Conservation (phyloP, 768 basidiomycete species). For the Kwoniella mangroviensis region DNA sequence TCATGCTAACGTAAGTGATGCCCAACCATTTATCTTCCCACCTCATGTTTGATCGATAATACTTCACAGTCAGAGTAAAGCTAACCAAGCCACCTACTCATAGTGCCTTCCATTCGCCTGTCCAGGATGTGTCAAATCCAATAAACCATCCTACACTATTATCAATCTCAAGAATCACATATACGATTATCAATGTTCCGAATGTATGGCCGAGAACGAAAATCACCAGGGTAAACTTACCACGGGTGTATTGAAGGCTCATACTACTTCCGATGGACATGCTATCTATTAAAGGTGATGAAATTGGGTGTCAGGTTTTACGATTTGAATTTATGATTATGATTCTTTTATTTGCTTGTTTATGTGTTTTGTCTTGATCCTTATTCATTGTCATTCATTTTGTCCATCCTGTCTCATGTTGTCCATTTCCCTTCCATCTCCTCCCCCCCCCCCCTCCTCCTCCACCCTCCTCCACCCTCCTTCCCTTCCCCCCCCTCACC, state of each 20-base stretch:
- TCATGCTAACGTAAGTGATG: conserved; percentile 27
- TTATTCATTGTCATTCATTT: too few relatives aligned
- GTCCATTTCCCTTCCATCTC: too few relatives aligned
- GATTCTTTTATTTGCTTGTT: too few relatives aligned
- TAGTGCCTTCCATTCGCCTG: conserved; percentile 37
- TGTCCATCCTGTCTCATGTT: too few relatives aligned
- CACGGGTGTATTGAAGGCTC: conserved; percentile 16
- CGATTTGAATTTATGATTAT: too few relatives aligned
- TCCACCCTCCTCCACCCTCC: not conserved
- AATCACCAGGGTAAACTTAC: not conserved
- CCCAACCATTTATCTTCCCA: not conserved
- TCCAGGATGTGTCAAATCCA: conserved; percentile 24
- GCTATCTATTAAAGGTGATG: conserved; percentile 12
- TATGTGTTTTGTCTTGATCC: too few relatives aligned
- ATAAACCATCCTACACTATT: conserved; percentile 24
- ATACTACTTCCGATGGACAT: conserved; percentile 1
- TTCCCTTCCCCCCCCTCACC: not conserved
- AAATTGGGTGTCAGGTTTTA: too few relatives aligned
- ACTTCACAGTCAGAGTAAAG: too few relatives aligned
- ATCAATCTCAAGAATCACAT: conserved; percentile 30
- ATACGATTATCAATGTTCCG: conserved; percentile 30
- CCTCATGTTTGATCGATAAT: not conserved
- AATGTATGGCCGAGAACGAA: conserved; percentile 22
- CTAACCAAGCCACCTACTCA: not conserved
- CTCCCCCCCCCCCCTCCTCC: not conserved